A percentile compares a stretch with the other conserved stretches of the same genome.
Conservation (phyloP, 2,329 filamentous ascomycete species). For the Aspergillus sp. region DNA sequence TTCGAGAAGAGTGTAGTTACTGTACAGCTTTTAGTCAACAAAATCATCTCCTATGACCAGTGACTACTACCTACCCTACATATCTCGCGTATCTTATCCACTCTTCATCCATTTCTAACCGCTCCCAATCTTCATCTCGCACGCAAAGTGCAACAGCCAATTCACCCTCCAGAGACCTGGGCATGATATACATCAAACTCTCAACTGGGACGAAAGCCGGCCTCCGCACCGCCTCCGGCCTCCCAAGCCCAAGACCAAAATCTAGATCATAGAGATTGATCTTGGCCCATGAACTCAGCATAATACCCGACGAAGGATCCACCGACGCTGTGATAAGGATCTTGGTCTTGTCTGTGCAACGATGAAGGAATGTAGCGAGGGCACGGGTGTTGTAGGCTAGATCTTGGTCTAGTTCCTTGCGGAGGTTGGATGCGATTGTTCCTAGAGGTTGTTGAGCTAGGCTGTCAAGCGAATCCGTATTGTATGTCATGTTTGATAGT, state of each 20-base stretch:
- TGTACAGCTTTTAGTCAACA: too few species aligned
- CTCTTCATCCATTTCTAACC: slow-evolving; percentile 38
- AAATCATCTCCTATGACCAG: too few species aligned
- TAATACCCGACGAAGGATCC: slow-evolving; percentile 39
- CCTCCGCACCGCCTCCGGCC: slow-evolving; percentile 44
- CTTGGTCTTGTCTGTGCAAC: slow-evolving; percentile 26
- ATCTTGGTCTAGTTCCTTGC: slow-evolving; percentile 33
- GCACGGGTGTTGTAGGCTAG: slow-evolving; percentile 33
- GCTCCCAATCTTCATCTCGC: slow-evolving; percentile 44
- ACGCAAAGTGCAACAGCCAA: slow-evolving; percentile 43
- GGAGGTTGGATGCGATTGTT: slow-evolving; percentile 33
- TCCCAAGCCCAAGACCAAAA: slow-evolving; percentile 42
- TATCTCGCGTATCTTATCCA: slow-evolving; percentile 36
- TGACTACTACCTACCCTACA: slow-evolving; percentile 21
- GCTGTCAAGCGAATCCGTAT: slow-evolving; percentile 22
- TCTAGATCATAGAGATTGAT: slow-evolving; percentile 42
- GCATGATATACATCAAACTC: slow-evolving; percentile 48
- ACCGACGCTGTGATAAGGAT: slow-evolving; percentile 21
- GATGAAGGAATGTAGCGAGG: slow-evolving; percentile 36
- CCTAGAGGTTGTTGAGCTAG: slow-evolving; percentile 28
- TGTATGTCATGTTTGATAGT: slow-evolving; percentile 44
- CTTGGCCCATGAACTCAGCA: slow-evolving; percentile 53
- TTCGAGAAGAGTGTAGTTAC: too few species aligned
- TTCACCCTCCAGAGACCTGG: slow-evolving; percentile 38
- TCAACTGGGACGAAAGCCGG: slow-evolving; percentile 45